phyloP scores from a whole-genome alignment of 208 protist species.

The Leishmania tropica region DNA sequence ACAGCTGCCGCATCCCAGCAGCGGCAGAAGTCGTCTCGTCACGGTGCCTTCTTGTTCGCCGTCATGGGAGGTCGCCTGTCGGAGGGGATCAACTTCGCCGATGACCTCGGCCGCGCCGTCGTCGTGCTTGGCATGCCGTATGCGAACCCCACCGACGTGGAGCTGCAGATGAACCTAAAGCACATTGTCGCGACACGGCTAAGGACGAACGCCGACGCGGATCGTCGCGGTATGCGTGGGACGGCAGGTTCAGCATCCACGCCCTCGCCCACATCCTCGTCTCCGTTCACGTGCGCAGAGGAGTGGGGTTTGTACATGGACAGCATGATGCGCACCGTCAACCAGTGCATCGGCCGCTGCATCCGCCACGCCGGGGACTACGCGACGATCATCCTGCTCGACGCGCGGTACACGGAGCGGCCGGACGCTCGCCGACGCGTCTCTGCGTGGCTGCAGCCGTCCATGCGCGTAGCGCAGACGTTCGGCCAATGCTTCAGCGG shows the following conservation, averaged over 20 bases:
- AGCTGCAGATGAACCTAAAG: conserved; percentile 87
- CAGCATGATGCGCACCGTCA: conserved; percentile 96
- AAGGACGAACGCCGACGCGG: too few relatives aligned
- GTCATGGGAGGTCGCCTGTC: conserved; percentile 97
- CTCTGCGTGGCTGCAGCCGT: conserved; percentile 73
- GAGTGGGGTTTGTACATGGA: conserved; percentile 89
- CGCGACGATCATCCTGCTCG: conserved; percentile 93
- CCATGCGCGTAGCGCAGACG: conserved; percentile 31
- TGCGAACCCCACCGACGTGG: conserved; percentile 90
- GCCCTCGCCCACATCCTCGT: not conserved
- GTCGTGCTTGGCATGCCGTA: conserved; percentile 97
- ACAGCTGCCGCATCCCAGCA: not conserved
- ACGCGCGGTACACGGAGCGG: conserved; percentile 84
- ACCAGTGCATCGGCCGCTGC: conserved; percentile 96
- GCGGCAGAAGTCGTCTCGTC: not conserved
- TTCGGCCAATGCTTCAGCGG: conserved; percentile 81
- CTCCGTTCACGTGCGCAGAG: conserved; percentile 37
- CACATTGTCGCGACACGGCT: conserved; percentile 63
- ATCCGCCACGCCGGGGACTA: conserved; percentile 96
- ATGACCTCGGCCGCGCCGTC: conserved; percentile 94
- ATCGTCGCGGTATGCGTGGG: not conserved
- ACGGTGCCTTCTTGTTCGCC: conserved; percentile 92
- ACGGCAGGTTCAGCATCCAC: not conserved
- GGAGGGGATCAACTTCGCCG: conserved; percentile 99
- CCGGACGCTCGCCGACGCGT: conserved; percentile 49